Percentiles rank a stretch among this genome's conserved stretches.
These are phyloP conservation scores for Aplosporella prunicola DNA, from an alignment of 2,329 filamentous ascomycete species.

Conservation along the genomic window DNA sequence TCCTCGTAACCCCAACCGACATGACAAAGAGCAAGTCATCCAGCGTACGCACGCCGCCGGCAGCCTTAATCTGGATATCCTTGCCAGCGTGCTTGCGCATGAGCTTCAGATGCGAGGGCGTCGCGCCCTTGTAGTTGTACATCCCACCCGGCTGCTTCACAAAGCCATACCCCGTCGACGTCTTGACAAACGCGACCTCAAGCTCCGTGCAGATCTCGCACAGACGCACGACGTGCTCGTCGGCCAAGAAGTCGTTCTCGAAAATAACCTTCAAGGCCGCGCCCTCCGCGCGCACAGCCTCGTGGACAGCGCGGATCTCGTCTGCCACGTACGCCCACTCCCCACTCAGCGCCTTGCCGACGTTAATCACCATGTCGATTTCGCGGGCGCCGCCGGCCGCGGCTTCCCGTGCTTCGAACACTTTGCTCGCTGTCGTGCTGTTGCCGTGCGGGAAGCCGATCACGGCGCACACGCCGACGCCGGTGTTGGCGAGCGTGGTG, in stretches of 20 bases:
- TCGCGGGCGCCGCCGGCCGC: constrained; percentile 42
- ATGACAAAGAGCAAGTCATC: constrained; percentile 48
- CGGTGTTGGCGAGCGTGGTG: constrained; percentile 37
- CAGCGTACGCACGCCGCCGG: constrained; percentile 47
- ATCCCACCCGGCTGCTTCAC: constrained; percentile 44
- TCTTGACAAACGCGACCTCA: constrained; percentile 50
- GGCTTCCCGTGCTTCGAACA: constrained; percentile 43
- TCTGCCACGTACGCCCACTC: constrained; percentile 47
- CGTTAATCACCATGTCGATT: constrained; percentile 53
- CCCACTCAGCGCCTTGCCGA: constrained; percentile 47
- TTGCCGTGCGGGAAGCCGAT: constrained; percentile 54
- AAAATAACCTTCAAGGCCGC: constrained; percentile 53
- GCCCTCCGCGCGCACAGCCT: constrained; percentile 34
- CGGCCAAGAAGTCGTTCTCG: constrained; percentile 48
- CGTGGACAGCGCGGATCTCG: constrained; percentile 43
- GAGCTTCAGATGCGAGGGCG: constrained; percentile 41
- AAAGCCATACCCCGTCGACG: constrained; percentile 52
- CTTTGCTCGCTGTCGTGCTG: constrained; percentile 45
- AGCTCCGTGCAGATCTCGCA: constrained; percentile 47
- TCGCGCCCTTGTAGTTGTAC: constrained; percentile 48
- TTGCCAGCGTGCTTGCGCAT: constrained; percentile 41
- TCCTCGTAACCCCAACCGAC: constrained; percentile 44
- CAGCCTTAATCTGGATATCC: constrained; percentile 47
- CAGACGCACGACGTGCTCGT: constrained; percentile 42
- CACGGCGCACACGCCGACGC: constrained; percentile 47